Evolutionary conservation across 1,139 yeast species (phyloP).

Genomic region (Pichia sp.): DNA sequence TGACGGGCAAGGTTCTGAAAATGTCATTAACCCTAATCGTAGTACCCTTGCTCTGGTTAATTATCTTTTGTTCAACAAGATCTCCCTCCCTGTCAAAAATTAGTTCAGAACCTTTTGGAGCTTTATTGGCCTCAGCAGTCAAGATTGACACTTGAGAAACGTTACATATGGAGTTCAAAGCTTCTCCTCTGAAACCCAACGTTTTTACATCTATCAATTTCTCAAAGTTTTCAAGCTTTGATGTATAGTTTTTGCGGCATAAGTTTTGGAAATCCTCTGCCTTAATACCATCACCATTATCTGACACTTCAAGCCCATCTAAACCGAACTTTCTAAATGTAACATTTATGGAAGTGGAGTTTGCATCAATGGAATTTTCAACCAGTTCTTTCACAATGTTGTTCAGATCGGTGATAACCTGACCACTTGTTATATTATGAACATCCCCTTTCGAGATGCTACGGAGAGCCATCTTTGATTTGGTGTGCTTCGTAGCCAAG

Average conservation of each 20-base stretch:
- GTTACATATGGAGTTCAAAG: slow-evolving; percentile 71
- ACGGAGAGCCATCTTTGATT: slow-evolving; percentile 26
- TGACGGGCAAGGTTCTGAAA: slow-evolving; percentile 66
- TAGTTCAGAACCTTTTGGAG: slow-evolving; percentile 57
- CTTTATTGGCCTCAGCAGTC: slow-evolving; percentile 48
- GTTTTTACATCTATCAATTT: slow-evolving; percentile 53
- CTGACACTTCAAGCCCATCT: slow-evolving; percentile 67
- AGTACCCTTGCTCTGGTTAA: slow-evolving; percentile 61
- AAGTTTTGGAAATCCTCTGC: slow-evolving; percentile 54
- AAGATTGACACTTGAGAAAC: slow-evolving; percentile 41
- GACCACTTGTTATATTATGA: slow-evolving; percentile 83
- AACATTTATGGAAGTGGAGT: slow-evolving; percentile 53
- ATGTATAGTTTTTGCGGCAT: slow-evolving; percentile 74
- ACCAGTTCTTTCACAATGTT: slow-evolving; percentile 80
- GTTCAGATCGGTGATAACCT: slow-evolving; percentile 75
- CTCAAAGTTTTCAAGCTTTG: slow-evolving; percentile 60
- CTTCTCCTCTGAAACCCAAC: slow-evolving; percentile 84
- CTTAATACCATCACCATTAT: slow-evolving; percentile 74
- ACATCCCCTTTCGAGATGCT: slow-evolving; percentile 47
- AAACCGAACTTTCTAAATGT: slow-evolving; percentile 64
- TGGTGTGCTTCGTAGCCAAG: not conserved
- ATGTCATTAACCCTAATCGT: slow-evolving; percentile 46
- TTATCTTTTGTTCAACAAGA: slow-evolving; percentile 36
- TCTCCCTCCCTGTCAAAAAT: slow-evolving; percentile 52
- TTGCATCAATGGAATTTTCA: slow-evolving; percentile 80